These are phyloP conservation scores for Sechiopsis laciniata DNA, from an alignment of 306 rosid species.

Conservation along the genomic window DNA sequence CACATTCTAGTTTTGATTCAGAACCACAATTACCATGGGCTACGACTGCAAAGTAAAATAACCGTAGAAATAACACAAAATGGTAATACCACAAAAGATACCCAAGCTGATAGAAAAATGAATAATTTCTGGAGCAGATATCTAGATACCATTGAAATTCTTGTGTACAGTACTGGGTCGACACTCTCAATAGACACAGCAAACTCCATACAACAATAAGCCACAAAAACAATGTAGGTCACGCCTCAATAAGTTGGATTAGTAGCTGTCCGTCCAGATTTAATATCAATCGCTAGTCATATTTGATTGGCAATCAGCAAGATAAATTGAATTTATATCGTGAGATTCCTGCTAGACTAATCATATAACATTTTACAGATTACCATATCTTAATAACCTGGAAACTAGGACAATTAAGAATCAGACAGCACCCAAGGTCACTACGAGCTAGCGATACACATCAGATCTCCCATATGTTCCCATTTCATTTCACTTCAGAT, in stretches of 20 bases:
- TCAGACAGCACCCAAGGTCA: neutral
- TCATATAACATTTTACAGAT: neutral
- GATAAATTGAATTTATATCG: neutral
- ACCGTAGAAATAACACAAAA: neutral
- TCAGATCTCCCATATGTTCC: neutral
- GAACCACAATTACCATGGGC: neutral
- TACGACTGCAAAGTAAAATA: neutral
- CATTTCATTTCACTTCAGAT: too few relatives aligned
- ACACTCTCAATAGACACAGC: neutral
- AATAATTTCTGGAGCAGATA: conserved; percentile 8
- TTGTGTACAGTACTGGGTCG: neutral
- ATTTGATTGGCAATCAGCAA: neutral
- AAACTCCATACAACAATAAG: neutral
- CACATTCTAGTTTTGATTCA: neutral
- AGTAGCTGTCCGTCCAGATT: neutral
- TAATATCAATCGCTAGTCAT: neutral
- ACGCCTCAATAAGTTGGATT: neutral
- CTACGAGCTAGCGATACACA: neutral
- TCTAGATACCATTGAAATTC: neutral
- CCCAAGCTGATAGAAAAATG: neutral
- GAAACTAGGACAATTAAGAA: neutral
- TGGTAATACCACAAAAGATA: neutral
- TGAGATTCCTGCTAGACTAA: neutral
- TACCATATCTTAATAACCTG: neutral
- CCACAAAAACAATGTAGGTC: neutral